Percentiles rank a stretch among this genome's conserved stretches.
phyloP scores from a whole-genome alignment of 2,329 filamentous ascomycete species.

The Monilinia fructigena region DNA sequence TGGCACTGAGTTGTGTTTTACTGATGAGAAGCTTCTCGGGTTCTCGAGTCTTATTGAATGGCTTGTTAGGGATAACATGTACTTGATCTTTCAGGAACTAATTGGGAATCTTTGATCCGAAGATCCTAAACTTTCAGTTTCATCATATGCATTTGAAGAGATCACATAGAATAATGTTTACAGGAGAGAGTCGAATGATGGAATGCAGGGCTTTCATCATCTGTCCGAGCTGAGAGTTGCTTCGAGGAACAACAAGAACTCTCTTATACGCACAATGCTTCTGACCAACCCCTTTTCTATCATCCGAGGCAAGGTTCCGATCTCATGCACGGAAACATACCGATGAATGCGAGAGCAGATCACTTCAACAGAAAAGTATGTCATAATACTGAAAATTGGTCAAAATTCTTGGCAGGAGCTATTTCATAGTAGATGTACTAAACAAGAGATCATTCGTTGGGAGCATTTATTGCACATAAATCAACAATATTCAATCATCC shows the following conservation, averaged over 20 bases:
- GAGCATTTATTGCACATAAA: too few species aligned
- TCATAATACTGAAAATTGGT: background rate
- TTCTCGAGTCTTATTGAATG: background rate
- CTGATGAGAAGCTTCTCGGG: background rate
- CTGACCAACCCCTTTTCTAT: background rate
- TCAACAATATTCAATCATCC: too few species aligned
- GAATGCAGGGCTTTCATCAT: too few species aligned
- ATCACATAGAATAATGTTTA: background rate
- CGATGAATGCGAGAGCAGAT: too few species aligned
- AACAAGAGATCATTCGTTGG: too few species aligned
- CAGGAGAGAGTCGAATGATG: too few species aligned
- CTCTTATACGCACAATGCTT: background rate
- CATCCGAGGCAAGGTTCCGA: too few species aligned
- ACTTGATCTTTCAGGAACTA: background rate
- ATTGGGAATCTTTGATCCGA: background rate
- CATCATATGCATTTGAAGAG: background rate
- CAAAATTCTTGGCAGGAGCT: background rate
- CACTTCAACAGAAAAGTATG: too few species aligned
- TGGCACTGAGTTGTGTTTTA: too few species aligned
- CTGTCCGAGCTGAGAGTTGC: too few species aligned
- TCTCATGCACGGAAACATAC: too few species aligned
- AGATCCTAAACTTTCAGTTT: background rate
- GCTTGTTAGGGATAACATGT: fast-evolving
- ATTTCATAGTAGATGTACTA: too few species aligned
- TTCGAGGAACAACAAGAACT: background rate